Base-by-base conservation (phyloP, 345 rosid species). In the Eucalyptus camaldulensis region DNA sequence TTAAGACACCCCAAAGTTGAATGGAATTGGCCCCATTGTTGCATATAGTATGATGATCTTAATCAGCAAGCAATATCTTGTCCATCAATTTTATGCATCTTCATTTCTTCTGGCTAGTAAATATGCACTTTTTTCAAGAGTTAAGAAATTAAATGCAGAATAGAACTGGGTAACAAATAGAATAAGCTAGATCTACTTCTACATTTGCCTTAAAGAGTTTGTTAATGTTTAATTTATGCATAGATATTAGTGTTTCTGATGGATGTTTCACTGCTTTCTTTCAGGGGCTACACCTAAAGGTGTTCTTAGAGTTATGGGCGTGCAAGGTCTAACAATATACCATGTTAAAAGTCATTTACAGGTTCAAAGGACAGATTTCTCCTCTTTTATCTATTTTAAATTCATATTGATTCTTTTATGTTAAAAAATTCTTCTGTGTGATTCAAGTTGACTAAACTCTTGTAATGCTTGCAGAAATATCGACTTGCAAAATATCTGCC, bases 311-410 rank as follows among this genome's bases (percentile, higher is more conserved):
- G 99, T 97, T 83, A 98, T 98, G 99, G 99, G 98, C 33, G 98
- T 98, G 45, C 99, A 97, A 91, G 99, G 98, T 81, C 92, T 98
- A 89, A 98, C 99, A 87, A 98, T 97, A 93, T 98, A 98, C 88
- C 99, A 98, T 92, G 99, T 98, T 90, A 98, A 98, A 93, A 98
- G 99, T 91, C 99, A 98, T 92, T 95, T 98, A 89, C 99, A 98
- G 98, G 99, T 97, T 91, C 43, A 49, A 31, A 49, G 58, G 37
- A 65, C 56, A 40, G 60, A 54, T 24, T 60, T 37, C 44, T 58
- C 87, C 80, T 90, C 24, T 85, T 62, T 60, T 19, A 25, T 25
- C 12, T 89, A 76, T 85, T 80, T 51, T 54, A 29, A 56, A 65
- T 76, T 72, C 54, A 50, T 87, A 69, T 31, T 88, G 72, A 56